These are phyloP conservation scores for Amanita exitialis DNA, from an alignment of 768 basidiomycete species.

Conservation along the genomic window DNA sequence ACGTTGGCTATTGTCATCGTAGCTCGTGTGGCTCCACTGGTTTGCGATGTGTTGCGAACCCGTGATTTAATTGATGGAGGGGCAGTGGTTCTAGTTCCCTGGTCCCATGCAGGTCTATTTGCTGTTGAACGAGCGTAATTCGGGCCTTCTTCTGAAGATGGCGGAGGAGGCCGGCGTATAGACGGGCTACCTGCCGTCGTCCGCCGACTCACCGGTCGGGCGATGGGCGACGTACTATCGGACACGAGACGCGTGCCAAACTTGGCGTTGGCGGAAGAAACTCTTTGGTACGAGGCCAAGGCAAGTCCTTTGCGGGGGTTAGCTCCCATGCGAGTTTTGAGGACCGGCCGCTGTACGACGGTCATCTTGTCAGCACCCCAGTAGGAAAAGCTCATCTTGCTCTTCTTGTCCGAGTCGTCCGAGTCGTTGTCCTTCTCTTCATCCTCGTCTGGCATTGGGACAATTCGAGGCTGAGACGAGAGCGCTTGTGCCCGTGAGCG, in stretches of 20 bases:
- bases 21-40: conserved; percentile 42
- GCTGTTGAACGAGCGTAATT: conserved; percentile 62
- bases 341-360: conserved; percentile 58
- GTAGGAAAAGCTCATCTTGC: conserved; percentile 91
- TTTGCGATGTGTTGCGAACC: conserved; percentile 63
- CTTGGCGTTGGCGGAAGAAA: conserved; percentile 87
- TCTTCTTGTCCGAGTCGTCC: conserved; percentile 81
- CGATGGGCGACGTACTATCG: conserved; percentile 34
- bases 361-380: conserved; percentile 92
- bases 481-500: conserved; percentile 57
- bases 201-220: conserved; percentile 57
- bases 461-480: conserved; percentile 48
- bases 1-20: conserved; percentile 21
- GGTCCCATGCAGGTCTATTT: conserved; percentile 66
- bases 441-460: conserved; percentile 61
- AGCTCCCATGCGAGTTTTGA: conserved; percentile 36
- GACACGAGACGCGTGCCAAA: conserved; percentile 80
- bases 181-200: conserved; percentile 37
- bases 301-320: conserved; percentile 32
- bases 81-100: conserved; percentile 19
- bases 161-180: conserved; percentile 28
- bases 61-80: conserved; percentile 39
- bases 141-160: conserved; percentile 50
- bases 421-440: conserved; percentile 52
- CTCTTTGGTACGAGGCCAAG: conserved; percentile 56